Conservation (phyloP, 257 asterid species). For the Oldenlandia corymbosa region DNA sequence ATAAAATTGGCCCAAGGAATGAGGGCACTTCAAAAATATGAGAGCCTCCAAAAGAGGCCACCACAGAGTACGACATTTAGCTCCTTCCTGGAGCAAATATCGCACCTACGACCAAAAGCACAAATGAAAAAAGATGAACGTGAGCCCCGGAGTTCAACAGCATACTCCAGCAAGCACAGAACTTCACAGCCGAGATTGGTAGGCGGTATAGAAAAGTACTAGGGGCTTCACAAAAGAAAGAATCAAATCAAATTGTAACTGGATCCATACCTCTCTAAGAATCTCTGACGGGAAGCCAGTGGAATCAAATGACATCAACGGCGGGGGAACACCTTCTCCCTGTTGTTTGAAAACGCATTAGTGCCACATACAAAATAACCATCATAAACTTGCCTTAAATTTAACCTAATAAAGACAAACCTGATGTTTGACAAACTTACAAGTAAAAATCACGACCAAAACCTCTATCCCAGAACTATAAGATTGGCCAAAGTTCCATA, state of each 20-base stretch:
- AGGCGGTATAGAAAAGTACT: not conserved
- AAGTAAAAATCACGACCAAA: not conserved
- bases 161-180: slow-evolving; percentile 44
- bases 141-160: slow-evolving; percentile 46
- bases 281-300: slow-evolving; percentile 83
- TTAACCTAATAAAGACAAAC: not conserved
- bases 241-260: slow-evolving; percentile 15
- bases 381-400: not conserved
- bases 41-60: slow-evolving; percentile 58
- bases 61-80: slow-evolving; percentile 93
- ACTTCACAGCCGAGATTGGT: slow-evolving; percentile 20
- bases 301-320: slow-evolving; percentile 67
- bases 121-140: slow-evolving; percentile 39
- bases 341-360: slow-evolving; percentile 22
- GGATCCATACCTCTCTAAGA: slow-evolving; percentile 72
- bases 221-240: slow-evolving; percentile 15
- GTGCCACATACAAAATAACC: slow-evolving; percentile 4
- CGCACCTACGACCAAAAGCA: slow-evolving; percentile 94
- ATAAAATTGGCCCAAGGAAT: slow-evolving; percentile 62
- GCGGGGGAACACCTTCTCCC: slow-evolving; percentile 88
- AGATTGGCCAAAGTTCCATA: not conserved
- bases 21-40: slow-evolving; percentile 78
- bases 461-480: no score
- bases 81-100: slow-evolving; percentile 99
- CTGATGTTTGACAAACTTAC: not conserved